Evolutionary conservation across 192 early-diverging fungal species (phyloP).

Genomic region (Funneliformis geosporum): DNA sequence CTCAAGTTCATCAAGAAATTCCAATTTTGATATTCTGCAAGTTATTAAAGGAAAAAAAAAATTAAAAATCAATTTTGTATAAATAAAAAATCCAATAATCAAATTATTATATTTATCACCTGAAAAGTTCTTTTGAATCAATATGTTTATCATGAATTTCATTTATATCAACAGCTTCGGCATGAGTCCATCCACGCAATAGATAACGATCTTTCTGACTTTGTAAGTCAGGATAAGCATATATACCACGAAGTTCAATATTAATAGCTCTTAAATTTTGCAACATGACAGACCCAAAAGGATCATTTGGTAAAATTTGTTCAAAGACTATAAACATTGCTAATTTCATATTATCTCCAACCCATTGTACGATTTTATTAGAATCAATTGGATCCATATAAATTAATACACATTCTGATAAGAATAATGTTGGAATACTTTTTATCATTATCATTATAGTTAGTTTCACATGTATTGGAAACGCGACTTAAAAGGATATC

Average conservation of each 20-base stretch:
- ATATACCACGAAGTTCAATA: slow-evolving; percentile 79
- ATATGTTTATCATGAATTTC: slow-evolving; percentile 50
- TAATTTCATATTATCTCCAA: slow-evolving; percentile 47
- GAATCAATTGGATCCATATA: slow-evolving; percentile 75
- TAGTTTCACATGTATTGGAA: neutral
- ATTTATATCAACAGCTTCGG: slow-evolving; percentile 64
- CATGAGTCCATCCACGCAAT: slow-evolving; percentile 58
- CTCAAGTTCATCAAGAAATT: slow-evolving; percentile 91
- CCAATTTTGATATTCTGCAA: slow-evolving; percentile 67
- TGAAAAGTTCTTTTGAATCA: slow-evolving; percentile 45
- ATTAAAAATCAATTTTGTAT: neutral
- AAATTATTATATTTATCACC: slow-evolving; percentile 29
- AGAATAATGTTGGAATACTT: slow-evolving; percentile 80
- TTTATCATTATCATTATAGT: neutral
- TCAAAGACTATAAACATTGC: slow-evolving; percentile 83
- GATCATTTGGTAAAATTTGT: slow-evolving; percentile 86
- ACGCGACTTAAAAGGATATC: neutral
- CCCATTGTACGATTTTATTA: slow-evolving; percentile 72
- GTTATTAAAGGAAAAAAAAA: neutral
- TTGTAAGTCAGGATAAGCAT: slow-evolving; percentile 72
- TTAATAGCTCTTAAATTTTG: slow-evolving; percentile 75
- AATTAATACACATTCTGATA: slow-evolving; percentile 93
- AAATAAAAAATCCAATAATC: slow-evolving; percentile 16
- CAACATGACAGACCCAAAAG: slow-evolving; percentile 92
- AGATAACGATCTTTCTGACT: slow-evolving; percentile 70